These are phyloP conservation scores for Kwoniella sp. DNA, from an alignment of 768 basidiomycete species.

Conservation along the genomic window DNA sequence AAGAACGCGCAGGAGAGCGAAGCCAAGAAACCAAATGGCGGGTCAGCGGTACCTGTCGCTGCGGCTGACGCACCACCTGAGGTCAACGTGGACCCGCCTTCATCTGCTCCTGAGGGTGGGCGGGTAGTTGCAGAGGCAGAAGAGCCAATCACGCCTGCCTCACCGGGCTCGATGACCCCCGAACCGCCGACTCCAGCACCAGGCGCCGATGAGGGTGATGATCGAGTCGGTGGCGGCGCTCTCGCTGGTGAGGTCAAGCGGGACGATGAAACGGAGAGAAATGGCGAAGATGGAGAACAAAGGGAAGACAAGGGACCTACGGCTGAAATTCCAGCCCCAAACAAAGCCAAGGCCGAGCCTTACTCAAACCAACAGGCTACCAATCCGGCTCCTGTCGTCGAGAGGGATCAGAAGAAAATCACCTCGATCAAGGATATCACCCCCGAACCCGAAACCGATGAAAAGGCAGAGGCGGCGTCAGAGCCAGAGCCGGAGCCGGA, in stretches of 20 bases:
- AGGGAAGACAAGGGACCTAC: constrained; percentile 2
- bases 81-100: background rate
- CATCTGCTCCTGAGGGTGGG: background rate
- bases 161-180: constrained; percentile 32
- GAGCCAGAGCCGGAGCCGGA: background rate
- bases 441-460: constrained; percentile 12
- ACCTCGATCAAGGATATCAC: constrained; percentile 10
- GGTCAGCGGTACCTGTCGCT: background rate
- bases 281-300: constrained; percentile 7
- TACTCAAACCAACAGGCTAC: background rate
- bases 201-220: constrained; percentile 9
- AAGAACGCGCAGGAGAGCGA: background rate
- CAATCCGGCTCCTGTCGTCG: background rate
- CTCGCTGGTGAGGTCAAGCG: background rate
- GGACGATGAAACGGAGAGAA: constrained; percentile 7
- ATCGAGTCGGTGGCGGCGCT: too few species aligned
- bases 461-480: background rate
- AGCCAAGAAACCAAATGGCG: background rate
- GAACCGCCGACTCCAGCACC: constrained; percentile 34
- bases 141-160: constrained; percentile 17
- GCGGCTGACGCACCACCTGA: background rate
- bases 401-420: background rate
- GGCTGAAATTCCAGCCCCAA: background rate
- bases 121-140: background rate
- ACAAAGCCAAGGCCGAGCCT: background rate